phyloP scores from a whole-genome alignment of 1,284 basidiomycete species.

The Heterobasidion irregulare region DNA sequence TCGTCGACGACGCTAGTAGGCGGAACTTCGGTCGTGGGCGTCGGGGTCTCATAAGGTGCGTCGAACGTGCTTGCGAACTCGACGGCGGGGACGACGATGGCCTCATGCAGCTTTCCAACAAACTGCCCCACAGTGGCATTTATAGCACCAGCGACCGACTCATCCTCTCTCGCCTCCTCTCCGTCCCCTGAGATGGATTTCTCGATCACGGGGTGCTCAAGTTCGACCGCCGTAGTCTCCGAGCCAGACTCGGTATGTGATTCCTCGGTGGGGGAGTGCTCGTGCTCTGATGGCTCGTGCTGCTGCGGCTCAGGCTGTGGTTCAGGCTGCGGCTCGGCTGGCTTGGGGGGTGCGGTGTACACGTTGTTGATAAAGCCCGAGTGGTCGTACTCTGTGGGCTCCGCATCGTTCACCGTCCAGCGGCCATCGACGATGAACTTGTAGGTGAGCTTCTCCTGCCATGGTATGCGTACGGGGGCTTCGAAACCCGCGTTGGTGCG shows the following conservation, averaged over 20 bases:
- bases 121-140: background rate
- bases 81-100: constrained; percentile 1
- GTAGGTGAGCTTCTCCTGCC: constrained; percentile 56
- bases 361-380: constrained; percentile 68
- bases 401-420: constrained; percentile 50
- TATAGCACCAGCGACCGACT: background rate
- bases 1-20: background rate
- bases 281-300: background rate
- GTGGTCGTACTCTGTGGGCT: constrained; percentile 54
- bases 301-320: constrained; percentile 5
- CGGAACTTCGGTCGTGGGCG: constrained; percentile 1
- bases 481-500: constrained; percentile 49
- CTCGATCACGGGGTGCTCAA: background rate
- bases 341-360: constrained; percentile 51
- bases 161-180: constrained; percentile 4
- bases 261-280: constrained; percentile 5
- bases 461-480: constrained; percentile 49
- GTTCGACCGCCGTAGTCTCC: constrained; percentile 2
- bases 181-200: background rate
- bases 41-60: constrained; percentile 2
- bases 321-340: constrained; percentile 14
- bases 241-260: constrained; percentile 9
- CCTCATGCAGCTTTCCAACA: background rate
- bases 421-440: constrained; percentile 74
- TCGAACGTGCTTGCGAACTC: constrained; percentile 1